These are phyloP conservation scores for Penicillium malachiteum DNA, from an alignment of 495 filamentous ascomycete genomes.

Conservation along the genomic window DNA sequence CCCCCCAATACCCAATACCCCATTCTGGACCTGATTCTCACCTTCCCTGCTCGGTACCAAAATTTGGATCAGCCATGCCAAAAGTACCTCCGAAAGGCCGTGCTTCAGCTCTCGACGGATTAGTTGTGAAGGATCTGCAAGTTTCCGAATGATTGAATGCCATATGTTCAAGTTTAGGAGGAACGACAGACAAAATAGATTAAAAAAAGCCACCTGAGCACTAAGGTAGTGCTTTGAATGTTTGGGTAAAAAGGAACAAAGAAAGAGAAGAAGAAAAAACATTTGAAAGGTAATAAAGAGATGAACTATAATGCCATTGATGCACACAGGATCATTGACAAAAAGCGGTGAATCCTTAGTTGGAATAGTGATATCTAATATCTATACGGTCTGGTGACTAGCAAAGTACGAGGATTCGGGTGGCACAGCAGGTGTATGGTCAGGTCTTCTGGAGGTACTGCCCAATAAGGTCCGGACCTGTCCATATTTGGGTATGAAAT, in stretches of 20 bases:
- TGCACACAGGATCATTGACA: background rate
- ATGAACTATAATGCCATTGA: background rate
- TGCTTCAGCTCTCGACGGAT: conserved; percentile 1
- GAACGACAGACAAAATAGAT: background rate
- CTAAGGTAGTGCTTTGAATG: background rate
- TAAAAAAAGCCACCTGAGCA: background rate
- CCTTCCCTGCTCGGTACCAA: conserved; percentile 21
- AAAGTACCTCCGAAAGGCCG: conserved; percentile 15
- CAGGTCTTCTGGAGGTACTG: conserved; percentile 6
- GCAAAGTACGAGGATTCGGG: conserved; percentile 9
- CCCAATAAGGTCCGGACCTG: conserved; percentile 2
- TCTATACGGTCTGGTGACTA: conserved; percentile 4
- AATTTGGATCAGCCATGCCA: conserved; percentile 19
- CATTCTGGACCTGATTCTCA: conserved; percentile 5
- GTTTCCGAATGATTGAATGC: background rate
- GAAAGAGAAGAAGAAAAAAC: background rate
- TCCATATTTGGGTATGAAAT: background rate
- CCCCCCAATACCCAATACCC: too few species aligned
- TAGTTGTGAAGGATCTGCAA: conserved; percentile 13
- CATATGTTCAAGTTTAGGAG: background rate
- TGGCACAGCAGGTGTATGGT: conserved; percentile 15
- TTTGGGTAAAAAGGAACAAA: background rate
- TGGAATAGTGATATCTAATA: conserved; percentile 24
- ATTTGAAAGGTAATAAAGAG: background rate
- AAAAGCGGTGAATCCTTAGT: conserved; percentile 29